phyloP scores from a whole-genome alignment of 2,329 filamentous ascomycete species.

The Stagonosporopsis tanaceti region DNA sequence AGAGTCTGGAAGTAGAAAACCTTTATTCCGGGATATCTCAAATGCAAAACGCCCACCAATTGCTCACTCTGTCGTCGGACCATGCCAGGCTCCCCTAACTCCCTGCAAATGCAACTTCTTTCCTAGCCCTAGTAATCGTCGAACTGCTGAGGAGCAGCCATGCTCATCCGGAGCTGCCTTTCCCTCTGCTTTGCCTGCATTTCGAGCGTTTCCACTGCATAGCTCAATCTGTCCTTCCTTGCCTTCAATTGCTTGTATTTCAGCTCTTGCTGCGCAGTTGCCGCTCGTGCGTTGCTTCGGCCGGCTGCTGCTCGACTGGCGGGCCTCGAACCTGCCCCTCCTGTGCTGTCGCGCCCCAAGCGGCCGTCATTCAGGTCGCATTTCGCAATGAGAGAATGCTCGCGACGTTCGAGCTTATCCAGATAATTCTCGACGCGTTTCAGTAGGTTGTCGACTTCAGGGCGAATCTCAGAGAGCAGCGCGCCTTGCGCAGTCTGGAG shows the following conservation, averaged over 20 bases:
- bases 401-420: slow-evolving; percentile 81
- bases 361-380: slow-evolving; percentile 83
- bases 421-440: slow-evolving; percentile 83
- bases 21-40: slow-evolving; percentile 38
- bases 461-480: slow-evolving; percentile 87
- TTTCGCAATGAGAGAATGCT: slow-evolving; percentile 83
- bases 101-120: background rate
- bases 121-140: slow-evolving; percentile 38
- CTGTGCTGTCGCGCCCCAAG: slow-evolving; percentile 53
- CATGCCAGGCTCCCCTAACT: background rate
- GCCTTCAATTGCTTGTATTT: slow-evolving; percentile 75
- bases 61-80: background rate
- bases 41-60: slow-evolving; percentile 34
- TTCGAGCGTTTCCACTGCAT: slow-evolving; percentile 85
- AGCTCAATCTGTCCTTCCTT: slow-evolving; percentile 85
- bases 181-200: slow-evolving; percentile 82
- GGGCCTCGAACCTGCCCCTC: slow-evolving; percentile 34
- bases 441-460: slow-evolving; percentile 80
- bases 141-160: slow-evolving; percentile 62
- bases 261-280: slow-evolving; percentile 59
- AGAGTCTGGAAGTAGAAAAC: background rate
- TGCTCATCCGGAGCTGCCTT: slow-evolving; percentile 75
- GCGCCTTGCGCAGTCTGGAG: slow-evolving; percentile 83
- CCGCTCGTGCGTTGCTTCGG: slow-evolving; percentile 40
- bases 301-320: slow-evolving; percentile 32